A percentile compares a stretch with the other conserved stretches of the same genome.
Evolutionary conservation across 2,329 filamentous ascomycete species (phyloP).

Genomic region (Emmonsia crescens): DNA sequence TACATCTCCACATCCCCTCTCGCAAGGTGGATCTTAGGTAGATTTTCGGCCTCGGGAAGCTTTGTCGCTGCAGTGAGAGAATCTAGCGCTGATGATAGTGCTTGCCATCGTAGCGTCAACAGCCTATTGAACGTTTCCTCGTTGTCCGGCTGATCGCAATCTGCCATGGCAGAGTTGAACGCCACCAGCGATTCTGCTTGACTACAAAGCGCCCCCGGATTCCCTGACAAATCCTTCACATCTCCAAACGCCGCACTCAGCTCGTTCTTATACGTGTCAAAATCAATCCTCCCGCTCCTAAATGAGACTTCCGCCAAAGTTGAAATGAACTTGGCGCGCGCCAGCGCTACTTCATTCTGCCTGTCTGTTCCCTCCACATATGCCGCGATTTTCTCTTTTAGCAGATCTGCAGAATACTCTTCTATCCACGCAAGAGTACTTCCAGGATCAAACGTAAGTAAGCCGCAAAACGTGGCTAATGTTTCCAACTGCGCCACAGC

Average conservation of each 20-base stretch:
- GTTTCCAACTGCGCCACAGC: slow-evolving; percentile 52
- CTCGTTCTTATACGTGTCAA: slow-evolving; percentile 42
- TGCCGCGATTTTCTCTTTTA: slow-evolving; percentile 43
- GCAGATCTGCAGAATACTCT: slow-evolving; percentile 43
- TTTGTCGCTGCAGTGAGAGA: slow-evolving; percentile 42
- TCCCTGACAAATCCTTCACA: slow-evolving; percentile 30
- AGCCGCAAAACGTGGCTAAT: slow-evolving; percentile 41
- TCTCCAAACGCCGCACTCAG: slow-evolving; percentile 32
- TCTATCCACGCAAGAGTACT: slow-evolving; percentile 47
- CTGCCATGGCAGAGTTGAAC: slow-evolving; percentile 40
- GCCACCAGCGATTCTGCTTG: slow-evolving; percentile 48
- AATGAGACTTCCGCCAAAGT: slow-evolving; percentile 49
- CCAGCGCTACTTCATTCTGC: slow-evolving; percentile 43
- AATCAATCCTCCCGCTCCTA: slow-evolving; percentile 39
- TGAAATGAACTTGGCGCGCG: slow-evolving; percentile 46
- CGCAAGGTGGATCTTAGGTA: slow-evolving; percentile 43
- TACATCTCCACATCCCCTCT: slow-evolving; percentile 47
- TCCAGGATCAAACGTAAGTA: slow-evolving; percentile 34
- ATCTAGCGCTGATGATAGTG: slow-evolving; percentile 41
- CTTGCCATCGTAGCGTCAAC: slow-evolving; percentile 39
- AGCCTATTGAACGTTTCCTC: slow-evolving; percentile 22
- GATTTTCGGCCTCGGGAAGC: slow-evolving; percentile 39
- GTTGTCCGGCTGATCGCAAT: slow-evolving; percentile 21
- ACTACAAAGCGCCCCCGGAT: slow-evolving; percentile 41
- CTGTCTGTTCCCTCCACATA: slow-evolving; percentile 39